These are phyloP conservation scores for Dactylellina cionopaga DNA, from an alignment of 2,329 filamentous ascomycete genomes.

Conservation along the genomic window DNA sequence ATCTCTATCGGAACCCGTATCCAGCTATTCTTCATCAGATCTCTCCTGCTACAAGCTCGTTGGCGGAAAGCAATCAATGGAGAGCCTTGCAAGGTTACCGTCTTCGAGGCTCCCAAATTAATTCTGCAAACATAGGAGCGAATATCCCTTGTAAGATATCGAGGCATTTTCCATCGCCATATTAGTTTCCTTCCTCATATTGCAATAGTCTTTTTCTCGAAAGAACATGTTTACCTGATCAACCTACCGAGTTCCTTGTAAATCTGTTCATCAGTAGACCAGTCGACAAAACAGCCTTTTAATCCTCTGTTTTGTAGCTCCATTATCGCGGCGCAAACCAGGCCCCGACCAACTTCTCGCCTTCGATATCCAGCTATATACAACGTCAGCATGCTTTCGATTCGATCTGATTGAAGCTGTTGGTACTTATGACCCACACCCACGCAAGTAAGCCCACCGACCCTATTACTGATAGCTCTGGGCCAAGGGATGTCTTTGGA, in stretches of 20 bases:
- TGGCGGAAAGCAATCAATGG: constrained; percentile 50
- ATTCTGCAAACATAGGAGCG: too few species aligned
- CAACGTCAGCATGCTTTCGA: neutral
- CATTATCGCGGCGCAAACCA: constrained; percentile 57
- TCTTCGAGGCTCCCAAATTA: too few species aligned
- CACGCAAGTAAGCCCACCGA: constrained; percentile 57
- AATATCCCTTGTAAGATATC: too few species aligned
- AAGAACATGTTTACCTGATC: too few species aligned
- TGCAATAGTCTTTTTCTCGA: too few species aligned
- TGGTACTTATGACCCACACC: constrained; percentile 56
- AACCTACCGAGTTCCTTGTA: constrained; percentile 40
- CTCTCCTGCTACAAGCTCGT: constrained; percentile 40
- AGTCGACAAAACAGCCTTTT: constrained; percentile 58
- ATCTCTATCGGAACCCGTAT: constrained; percentile 24
- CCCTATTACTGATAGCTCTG: constrained; percentile 56
- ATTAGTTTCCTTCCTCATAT: too few species aligned
- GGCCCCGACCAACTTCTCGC: constrained; percentile 55
- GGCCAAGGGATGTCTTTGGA: constrained; percentile 58
- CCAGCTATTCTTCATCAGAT: constrained; percentile 40
- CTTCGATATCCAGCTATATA: constrained; percentile 55
- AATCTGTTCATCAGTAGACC: constrained; percentile 53
- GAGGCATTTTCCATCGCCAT: too few species aligned
- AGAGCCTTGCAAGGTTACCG: constrained; percentile 42
- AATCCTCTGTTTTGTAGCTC: constrained; percentile 56
- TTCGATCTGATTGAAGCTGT: too few species aligned